phyloP scores from a whole-genome alignment of 2,329 filamentous ascomycete species.

The Blumeria graminis region DNA sequence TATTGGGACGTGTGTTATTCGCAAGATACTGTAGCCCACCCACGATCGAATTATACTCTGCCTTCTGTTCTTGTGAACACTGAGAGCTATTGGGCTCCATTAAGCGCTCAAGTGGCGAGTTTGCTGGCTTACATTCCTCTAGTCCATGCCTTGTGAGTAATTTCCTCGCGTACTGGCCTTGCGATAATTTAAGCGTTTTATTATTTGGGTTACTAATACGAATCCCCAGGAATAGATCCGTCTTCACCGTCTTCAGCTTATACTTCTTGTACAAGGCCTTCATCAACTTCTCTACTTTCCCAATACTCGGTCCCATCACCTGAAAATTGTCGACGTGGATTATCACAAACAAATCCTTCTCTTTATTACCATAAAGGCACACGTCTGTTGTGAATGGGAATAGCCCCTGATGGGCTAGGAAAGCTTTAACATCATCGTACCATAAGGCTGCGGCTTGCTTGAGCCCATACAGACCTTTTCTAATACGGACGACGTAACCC shows the following conservation, averaged over 20 bases:
- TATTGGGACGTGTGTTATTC: too few species aligned
- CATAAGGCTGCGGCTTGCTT: neutral
- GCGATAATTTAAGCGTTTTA: neutral
- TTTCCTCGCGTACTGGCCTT: neutral
- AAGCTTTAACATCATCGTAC: neutral
- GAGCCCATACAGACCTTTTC: neutral
- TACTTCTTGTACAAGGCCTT: neutral
- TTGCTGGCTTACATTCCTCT: neutral
- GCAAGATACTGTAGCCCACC: too few species aligned
- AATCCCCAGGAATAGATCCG: too few species aligned
- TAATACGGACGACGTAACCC: neutral
- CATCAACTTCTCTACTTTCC: neutral
- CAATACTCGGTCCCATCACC: neutral
- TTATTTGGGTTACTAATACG: neutral
- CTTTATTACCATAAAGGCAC: neutral
- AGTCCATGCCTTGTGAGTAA: neutral
- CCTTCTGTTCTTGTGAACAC: neutral
- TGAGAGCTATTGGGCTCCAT: neutral
- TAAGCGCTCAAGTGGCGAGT: neutral
- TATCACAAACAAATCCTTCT: neutral
- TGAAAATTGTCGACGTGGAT: neutral
- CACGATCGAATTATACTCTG: too few species aligned
- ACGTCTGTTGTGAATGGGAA: neutral
- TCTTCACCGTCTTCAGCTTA: neutral
- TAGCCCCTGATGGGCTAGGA: neutral